These are phyloP conservation scores for Dendrocalamus sinicus DNA, from an alignment of 176 grass and related monocot species.

Conservation along the genomic window DNA sequence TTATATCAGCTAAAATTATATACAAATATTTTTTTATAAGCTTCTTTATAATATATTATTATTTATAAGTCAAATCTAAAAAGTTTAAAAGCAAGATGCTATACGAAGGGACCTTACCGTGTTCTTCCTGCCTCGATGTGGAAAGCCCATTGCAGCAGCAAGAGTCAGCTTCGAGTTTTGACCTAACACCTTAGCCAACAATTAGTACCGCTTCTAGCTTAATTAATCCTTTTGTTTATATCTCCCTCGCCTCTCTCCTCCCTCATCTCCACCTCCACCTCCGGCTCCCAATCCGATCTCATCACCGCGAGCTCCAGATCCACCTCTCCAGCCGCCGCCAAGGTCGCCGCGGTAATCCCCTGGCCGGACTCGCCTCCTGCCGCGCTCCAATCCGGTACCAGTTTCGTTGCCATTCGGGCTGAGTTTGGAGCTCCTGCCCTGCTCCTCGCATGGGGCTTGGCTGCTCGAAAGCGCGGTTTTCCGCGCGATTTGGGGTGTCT, in stretches of 20 bases:
- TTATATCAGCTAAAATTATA: no score
- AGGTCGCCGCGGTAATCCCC: conserved; percentile 13
- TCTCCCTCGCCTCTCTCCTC: neutral
- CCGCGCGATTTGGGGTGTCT: neutral
- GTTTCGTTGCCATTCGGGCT: neutral
- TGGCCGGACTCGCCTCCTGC: neutral
- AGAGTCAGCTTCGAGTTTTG: conserved; percentile 3
- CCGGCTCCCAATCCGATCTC: conserved; percentile 36
- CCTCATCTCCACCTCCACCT: conserved; percentile 26
- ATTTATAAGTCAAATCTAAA: no score
- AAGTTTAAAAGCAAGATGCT: no score
- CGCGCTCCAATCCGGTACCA: neutral
- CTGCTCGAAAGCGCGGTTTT: neutral
- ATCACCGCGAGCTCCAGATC: conserved; percentile 48
- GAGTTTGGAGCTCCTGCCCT: neutral
- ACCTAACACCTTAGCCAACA: neutral
- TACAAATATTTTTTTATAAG: no score
- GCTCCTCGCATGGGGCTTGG: conserved; percentile 41
- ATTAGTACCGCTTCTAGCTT: conserved; percentile 35
- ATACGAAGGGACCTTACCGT: no score
- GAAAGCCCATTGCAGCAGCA: neutral
- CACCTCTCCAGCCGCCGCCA: conserved; percentile 4
- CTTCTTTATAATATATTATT: no score
- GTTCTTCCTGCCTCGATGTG: neutral
- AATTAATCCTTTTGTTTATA: conserved; percentile 45